Percentiles rank a stretch among this genome's conserved stretches.
phyloP scores from a whole-genome alignment of 495 filamentous ascomycete species.

The Paragyromitra xinjiangensis region DNA sequence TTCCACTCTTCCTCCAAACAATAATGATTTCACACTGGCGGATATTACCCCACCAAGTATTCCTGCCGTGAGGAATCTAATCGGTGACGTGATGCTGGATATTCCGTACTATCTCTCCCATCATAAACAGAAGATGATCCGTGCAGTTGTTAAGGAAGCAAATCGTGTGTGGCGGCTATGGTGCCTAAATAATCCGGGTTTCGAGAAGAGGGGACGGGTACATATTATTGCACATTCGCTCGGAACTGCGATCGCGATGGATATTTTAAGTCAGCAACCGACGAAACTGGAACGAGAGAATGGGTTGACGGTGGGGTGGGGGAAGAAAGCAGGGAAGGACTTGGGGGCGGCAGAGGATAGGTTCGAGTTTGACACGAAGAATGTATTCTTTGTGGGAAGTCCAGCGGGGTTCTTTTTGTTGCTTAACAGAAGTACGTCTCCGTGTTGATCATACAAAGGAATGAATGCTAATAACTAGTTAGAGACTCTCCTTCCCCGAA shows the following conservation, averaged over 20 bases:
- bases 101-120: slow-evolving; percentile 97
- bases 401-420: slow-evolving; percentile 93
- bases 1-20: slow-evolving; percentile 59
- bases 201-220: slow-evolving; percentile 78
- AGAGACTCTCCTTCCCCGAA: slow-evolving; percentile 79
- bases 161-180: slow-evolving; percentile 93
- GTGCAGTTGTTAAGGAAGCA: slow-evolving; percentile 86
- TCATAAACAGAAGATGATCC: slow-evolving; percentile 93
- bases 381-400: slow-evolving; percentile 90
- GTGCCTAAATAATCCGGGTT: slow-evolving; percentile 90
- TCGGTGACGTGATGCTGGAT: slow-evolving; percentile 97
- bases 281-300: slow-evolving; percentile 63
- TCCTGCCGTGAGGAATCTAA: slow-evolving; percentile 84
- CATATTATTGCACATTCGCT: slow-evolving; percentile 94
- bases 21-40: slow-evolving; percentile 77
- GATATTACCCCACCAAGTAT: slow-evolving; percentile 94
- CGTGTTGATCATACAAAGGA: too few relatives aligned
- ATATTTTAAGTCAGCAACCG: slow-evolving; percentile 89
- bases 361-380: slow-evolving; percentile 90
- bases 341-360: slow-evolving; percentile 62
- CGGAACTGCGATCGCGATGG: slow-evolving; percentile 90
- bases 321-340: slow-evolving; percentile 11
- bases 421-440: slow-evolving; percentile 72
- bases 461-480: not conserved
- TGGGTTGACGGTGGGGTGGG: slow-evolving; percentile 55